Conservation (phyloP, 2,329 filamentous ascomycete species). For the Sordariomycetes sp. region DNA sequence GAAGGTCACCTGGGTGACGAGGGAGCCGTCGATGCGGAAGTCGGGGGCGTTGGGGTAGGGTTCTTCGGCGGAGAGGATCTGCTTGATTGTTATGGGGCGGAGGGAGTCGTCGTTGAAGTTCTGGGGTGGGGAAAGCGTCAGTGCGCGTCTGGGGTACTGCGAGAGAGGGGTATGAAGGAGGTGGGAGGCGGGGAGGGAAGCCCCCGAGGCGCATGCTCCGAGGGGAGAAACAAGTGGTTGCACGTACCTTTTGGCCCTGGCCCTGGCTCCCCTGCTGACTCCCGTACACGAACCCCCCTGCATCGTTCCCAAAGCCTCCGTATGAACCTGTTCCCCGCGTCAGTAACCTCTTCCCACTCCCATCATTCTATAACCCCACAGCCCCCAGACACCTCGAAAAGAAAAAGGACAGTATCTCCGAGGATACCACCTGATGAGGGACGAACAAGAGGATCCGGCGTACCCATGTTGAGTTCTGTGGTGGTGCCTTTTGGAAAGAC, state of each 20-base stretch:
- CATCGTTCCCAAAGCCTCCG: conserved; percentile 38
- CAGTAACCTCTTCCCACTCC: background rate
- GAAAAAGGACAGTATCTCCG: no score
- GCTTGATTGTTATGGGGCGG: conserved; percentile 89
- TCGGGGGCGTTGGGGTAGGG: conserved; percentile 52
- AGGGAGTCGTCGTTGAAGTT: conserved; percentile 71
- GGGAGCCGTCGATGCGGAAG: conserved; percentile 69
- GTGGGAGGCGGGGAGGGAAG: background rate
- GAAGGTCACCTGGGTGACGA: conserved; percentile 57
- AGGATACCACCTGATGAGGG: no score
- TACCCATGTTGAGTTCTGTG: no score
- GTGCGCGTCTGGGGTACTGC: no score
- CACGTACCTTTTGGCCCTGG: conserved; percentile 25
- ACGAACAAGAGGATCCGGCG: no score
- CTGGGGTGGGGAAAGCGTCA: conserved; percentile 15
- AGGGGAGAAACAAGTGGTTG: background rate
- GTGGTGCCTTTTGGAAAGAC: no score
- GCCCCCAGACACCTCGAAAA: background rate
- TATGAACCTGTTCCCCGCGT: background rate
- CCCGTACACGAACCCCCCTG: conserved; percentile 46
- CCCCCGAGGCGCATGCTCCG: background rate
- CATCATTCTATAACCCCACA: background rate
- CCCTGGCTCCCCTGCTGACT: conserved; percentile 41
- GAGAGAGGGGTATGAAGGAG: no score
- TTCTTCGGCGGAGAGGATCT: conserved; percentile 73